Evolutionary conservation across 2,329 filamentous ascomycete genomes (phyloP), one percentile per base, ranked within the genome.

Genomic region (Bipolaris bicolor): DNA sequence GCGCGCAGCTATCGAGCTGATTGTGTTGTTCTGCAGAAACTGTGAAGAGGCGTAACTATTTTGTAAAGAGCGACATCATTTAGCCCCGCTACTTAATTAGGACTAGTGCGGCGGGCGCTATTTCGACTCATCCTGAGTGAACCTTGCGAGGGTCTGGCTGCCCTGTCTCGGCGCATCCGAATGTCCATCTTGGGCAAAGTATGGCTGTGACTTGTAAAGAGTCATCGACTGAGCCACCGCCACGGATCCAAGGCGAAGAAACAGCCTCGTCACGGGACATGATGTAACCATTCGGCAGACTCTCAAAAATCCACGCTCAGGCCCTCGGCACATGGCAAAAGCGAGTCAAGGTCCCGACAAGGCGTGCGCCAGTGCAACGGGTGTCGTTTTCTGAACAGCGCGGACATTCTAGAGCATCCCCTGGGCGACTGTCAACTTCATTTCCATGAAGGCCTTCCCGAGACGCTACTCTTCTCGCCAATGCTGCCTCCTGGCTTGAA

Each of bases 51-150:
- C 61, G 66, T 60, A 56, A 65, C 61, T 51, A 61, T 63, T 67
- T 68, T 66, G 62, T 67, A 65, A 48, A 59, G 50, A 54, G 52
- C 64, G 65, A 67, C 64, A 66, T 68, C 63, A 68, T 60, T 36
- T 45, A 55, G 63, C 67, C 65, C 61, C 67, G 59, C 62, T 57
- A 57, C 63, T 61, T 33, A 26, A 56, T 63, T 41, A n/a, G 55
- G 49, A 31, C 53, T 61, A 65, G 61, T 22, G 44, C 37, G 41
- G 45, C 58, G 47, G 41, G 18, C 50, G 47, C 55, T 31, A 34
- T 36, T 66, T 69, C 66, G 66, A 69, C 67, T 70, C 67, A 70
- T 69, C 57, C 29, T 66, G 62, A 68, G 58, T 49, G 48, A 60
- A 55, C 55, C 55, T 24, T 36, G 41, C 39, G 39, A 43, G 48